These are phyloP conservation scores for Fusarium nanum DNA, from an alignment of 2,329 filamentous ascomycete genomes.

Conservation along the genomic window DNA sequence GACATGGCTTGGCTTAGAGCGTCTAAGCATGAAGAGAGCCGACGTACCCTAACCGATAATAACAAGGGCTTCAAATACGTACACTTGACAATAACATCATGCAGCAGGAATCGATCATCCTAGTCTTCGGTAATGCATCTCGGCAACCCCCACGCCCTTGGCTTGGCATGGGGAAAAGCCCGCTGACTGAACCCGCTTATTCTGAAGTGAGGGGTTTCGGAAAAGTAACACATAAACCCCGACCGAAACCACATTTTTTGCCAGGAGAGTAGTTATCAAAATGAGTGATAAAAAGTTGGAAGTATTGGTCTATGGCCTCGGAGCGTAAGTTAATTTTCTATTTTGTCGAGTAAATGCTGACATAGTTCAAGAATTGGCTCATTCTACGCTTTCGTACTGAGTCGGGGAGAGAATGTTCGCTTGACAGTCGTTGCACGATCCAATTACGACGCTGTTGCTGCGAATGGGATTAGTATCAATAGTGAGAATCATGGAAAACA, in stretches of 20 bases:
- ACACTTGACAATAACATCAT: not conserved
- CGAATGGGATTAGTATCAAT: constrained; percentile 63
- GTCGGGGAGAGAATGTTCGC: constrained; percentile 56
- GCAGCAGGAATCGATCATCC: not conserved
- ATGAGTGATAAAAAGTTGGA: constrained; percentile 38
- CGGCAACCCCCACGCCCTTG: constrained; percentile 2
- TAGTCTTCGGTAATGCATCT: not conserved
- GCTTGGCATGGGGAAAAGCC: not conserved
- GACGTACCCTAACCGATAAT: too few species aligned
- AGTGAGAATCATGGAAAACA: constrained; percentile 68
- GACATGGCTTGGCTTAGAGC: not conserved
- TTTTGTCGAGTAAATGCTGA: too few species aligned
- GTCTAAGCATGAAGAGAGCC: too few species aligned
- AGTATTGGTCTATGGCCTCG: constrained; percentile 64
- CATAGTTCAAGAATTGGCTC: constrained; percentile 61
- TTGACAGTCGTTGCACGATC: constrained; percentile 71
- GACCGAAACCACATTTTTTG: not conserved
- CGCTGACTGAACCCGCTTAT: not conserved
- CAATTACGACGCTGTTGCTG: constrained; percentile 67
- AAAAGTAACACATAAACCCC: not conserved
- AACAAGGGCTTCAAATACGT: too few species aligned
- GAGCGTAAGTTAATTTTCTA: constrained; percentile 62
- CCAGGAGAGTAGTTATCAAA: constrained; percentile 42
- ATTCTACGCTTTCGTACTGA: constrained; percentile 67
- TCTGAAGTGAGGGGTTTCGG: constrained; percentile 6